These are phyloP conservation scores for Saccharum spontaneum DNA, from an alignment of 176 grass and related monocot genomes.

Conservation along the genomic window DNA sequence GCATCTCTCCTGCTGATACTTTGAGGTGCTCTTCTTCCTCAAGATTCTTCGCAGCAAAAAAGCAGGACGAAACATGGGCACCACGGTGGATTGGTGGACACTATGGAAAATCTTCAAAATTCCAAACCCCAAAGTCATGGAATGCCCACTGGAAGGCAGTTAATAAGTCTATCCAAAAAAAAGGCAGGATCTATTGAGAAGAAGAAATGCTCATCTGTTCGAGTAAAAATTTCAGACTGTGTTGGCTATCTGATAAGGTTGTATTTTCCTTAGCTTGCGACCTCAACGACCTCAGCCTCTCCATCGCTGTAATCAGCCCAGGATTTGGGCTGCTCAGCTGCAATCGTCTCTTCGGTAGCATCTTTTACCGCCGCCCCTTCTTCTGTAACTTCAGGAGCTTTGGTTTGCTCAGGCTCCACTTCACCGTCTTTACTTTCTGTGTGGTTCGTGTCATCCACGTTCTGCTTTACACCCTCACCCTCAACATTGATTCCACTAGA, in stretches of 20 bases:
- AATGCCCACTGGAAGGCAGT: background rate
- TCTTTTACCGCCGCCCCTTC: slow-evolving; percentile 33
- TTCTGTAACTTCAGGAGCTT: slow-evolving; percentile 36
- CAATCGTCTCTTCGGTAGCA: slow-evolving; percentile 28
- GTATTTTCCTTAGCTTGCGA: slow-evolving; percentile 45
- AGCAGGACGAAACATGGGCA: slow-evolving; percentile 21
- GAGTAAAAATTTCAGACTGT: slow-evolving; percentile 24
- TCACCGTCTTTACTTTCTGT: slow-evolving; percentile 42
- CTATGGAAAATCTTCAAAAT: slow-evolving; percentile 18
- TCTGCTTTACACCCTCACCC: slow-evolving; percentile 27
- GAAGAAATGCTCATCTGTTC: slow-evolving; percentile 29
- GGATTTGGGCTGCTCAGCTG: slow-evolving; percentile 56
- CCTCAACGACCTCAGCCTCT: slow-evolving; percentile 67
- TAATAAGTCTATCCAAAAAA: slow-evolving; percentile 30
- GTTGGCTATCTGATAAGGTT: slow-evolving; percentile 17
- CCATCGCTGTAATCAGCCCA: slow-evolving; percentile 82
- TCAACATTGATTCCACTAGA: slow-evolving; percentile 31
- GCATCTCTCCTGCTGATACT: background rate
- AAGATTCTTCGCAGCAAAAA: slow-evolving; percentile 20
- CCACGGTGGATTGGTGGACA: background rate
- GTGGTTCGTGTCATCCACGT: slow-evolving; percentile 25
- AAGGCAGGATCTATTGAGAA: slow-evolving; percentile 30
- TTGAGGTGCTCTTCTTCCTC: slow-evolving; percentile 6
- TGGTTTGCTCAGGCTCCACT: slow-evolving; percentile 34
- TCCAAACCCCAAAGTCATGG: too few species aligned